Evolutionary conservation across 352 stramenopile species (phyloP).

Genomic region (Phytopythium chamaehyphon): DNA sequence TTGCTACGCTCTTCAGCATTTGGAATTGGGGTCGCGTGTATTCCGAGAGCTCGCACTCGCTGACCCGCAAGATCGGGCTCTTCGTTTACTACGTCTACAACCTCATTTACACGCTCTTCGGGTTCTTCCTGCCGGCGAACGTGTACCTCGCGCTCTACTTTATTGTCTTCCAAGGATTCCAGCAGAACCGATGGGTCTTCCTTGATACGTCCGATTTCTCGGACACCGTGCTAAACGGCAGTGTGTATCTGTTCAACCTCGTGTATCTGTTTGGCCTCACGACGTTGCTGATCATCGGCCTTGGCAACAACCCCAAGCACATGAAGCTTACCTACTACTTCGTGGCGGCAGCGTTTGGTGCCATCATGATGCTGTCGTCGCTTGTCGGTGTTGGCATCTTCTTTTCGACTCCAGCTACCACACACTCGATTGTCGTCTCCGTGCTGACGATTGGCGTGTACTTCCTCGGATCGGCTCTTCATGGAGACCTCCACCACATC

Average conservation of each 20-base stretch:
- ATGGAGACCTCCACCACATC: conserved; percentile 81
- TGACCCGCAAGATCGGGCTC: conserved; percentile 60
- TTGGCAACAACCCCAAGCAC: conserved; percentile 87
- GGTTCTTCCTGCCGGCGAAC: conserved; percentile 75
- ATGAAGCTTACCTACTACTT: conserved; percentile 87
- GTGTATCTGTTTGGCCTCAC: conserved; percentile 73
- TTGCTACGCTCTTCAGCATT: conserved; percentile 85
- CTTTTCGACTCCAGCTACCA: conserved; percentile 54
- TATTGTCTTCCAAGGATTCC: conserved; percentile 87
- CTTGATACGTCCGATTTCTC: conserved; percentile 73
- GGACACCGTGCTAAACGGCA: conserved; percentile 46
- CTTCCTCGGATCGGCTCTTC: conserved; percentile 76
- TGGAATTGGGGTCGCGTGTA: conserved; percentile 84
- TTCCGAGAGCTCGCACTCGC: conserved; percentile 75
- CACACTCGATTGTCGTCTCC: conserved; percentile 52
- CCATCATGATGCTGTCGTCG: conserved; percentile 80
- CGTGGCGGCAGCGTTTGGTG: conserved; percentile 59
- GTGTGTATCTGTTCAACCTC: conserved; percentile 79
- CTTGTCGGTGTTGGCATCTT: conserved; percentile 71
- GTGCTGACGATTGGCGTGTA: conserved; percentile 75
- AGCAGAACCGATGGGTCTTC: conserved; percentile 79
- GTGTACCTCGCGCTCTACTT: conserved; percentile 84
- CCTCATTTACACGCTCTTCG: conserved; percentile 61
- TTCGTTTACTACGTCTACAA: conserved; percentile 80
- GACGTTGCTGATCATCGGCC: conserved; percentile 82